Conservation (phyloP, 2,329 filamentous ascomycete genomes). For the Raffaelea albimanens region DNA sequence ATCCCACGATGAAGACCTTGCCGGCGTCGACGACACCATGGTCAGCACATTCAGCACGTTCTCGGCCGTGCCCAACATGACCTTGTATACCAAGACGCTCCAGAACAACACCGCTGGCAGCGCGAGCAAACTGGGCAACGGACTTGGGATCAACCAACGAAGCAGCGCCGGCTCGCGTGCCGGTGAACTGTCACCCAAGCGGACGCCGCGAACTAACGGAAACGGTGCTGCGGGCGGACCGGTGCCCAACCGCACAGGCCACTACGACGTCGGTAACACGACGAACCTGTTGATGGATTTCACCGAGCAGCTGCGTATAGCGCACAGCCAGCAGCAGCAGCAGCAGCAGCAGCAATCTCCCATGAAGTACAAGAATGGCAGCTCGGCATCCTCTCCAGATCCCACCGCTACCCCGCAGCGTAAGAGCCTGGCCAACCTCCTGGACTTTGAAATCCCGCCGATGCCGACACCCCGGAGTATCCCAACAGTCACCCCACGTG, state of each 20-base stretch:
- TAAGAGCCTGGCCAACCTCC: slow-evolving; percentile 53
- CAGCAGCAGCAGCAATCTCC: slow-evolving; percentile 22
- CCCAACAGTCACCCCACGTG: slow-evolving; percentile 81
- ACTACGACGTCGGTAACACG: slow-evolving; percentile 48
- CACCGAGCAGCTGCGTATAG: slow-evolving; percentile 58
- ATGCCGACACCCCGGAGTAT: slow-evolving; percentile 86
- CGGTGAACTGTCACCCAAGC: slow-evolving; percentile 39
- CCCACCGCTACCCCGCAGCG: slow-evolving; percentile 31
- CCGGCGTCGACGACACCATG: slow-evolving; percentile 59
- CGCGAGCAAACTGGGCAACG: neutral
- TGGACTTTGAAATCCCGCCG: slow-evolving; percentile 91
- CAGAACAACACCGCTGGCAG: slow-evolving; percentile 17
- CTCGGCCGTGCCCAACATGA: slow-evolving; percentile 70
- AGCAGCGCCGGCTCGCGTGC: slow-evolving; percentile 30
- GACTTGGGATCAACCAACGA: neutral
- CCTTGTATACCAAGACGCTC: slow-evolving; percentile 56
- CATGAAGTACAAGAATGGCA: neutral
- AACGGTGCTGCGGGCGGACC: slow-evolving; percentile 19
- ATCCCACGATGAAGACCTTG: slow-evolving; percentile 22
- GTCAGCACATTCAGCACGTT: slow-evolving; percentile 82
- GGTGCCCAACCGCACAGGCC: slow-evolving; percentile 27
- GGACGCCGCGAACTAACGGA: slow-evolving; percentile 3
- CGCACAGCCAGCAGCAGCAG: slow-evolving; percentile 28
- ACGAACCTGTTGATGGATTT: slow-evolving; percentile 81
- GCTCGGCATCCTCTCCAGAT: too few relatives aligned